Conservation (phyloP, 2,329 filamentous ascomycete species). For the Colletotrichum sp. region DNA sequence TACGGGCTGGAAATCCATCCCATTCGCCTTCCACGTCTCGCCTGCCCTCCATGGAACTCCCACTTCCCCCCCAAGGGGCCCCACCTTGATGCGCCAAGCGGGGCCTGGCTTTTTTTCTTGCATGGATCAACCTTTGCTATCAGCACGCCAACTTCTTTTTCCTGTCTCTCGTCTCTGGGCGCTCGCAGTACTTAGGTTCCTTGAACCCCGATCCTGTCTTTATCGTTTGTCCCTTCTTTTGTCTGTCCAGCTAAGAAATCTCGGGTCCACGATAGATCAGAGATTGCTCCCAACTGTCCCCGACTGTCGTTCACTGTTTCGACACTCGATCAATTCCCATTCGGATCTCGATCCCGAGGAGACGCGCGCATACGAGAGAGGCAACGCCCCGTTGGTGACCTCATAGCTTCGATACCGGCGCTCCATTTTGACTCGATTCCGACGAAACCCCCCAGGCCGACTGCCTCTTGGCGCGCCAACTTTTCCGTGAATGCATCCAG, state of each 20-base stretch:
- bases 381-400: neutral
- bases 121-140: slow-evolving; percentile 17
- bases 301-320: neutral
- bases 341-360: neutral
- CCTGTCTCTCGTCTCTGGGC: neutral
- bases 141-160: slow-evolving; percentile 17
- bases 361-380: neutral
- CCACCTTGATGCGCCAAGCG: slow-evolving; percentile 8
- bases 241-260: neutral
- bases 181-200: slow-evolving; percentile 14
- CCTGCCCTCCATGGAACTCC: neutral
- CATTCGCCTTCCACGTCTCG: neutral
- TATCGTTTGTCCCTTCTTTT: neutral
- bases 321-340: neutral
- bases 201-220: slow-evolving; percentile 13
- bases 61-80: neutral
- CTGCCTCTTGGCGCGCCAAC: slow-evolving; percentile 3
- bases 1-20: neutral
- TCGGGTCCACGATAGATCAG: neutral
- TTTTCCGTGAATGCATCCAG: slow-evolving; percentile 35
- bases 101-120: slow-evolving; percentile 16
- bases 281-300: neutral
- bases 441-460: neutral
- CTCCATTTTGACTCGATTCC: neutral
- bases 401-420: neutral